A percentile compares a stretch with the other conserved stretches of the same genome.
These are phyloP conservation scores for Fagopyrum esculentum DNA, from an alignment of 148 eudicot genomes.

Conservation along the genomic window DNA sequence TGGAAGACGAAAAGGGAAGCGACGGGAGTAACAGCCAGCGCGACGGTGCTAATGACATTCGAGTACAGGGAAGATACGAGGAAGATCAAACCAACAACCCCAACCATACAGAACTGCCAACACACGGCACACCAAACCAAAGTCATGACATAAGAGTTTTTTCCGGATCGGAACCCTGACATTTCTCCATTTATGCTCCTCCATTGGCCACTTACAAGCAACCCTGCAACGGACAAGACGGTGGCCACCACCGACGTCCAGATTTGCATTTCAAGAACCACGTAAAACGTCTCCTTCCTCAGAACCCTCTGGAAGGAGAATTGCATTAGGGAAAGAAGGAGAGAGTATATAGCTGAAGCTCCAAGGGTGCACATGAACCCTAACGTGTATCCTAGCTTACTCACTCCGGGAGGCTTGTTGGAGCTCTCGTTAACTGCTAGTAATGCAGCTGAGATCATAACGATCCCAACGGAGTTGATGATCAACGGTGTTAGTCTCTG, in stretches of 20 bases:
- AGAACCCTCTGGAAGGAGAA: constrained; percentile 27
- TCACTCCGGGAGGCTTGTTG: constrained; percentile 12
- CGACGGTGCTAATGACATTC: constrained; percentile 29
- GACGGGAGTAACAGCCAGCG: constrained; percentile 24
- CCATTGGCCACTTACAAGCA: constrained; percentile 39
- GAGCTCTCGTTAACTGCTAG: constrained; percentile 20
- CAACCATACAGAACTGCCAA: constrained; percentile 34
- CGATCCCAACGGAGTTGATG: constrained; percentile 27
- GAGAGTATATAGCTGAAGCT: constrained; percentile 30
- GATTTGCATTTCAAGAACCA: constrained; percentile 29
- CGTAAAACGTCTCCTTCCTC: constrained; percentile 23
- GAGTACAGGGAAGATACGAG: constrained; percentile 40
- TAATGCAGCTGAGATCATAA: constrained; percentile 28
- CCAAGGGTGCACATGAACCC: constrained; percentile 27
- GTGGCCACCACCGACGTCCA: constrained; percentile 28
- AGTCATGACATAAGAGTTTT: constrained; percentile 30
- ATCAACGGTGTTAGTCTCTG: constrained; percentile 33
- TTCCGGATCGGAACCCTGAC: constrained; percentile 22
- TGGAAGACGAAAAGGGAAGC: constrained; percentile 31
- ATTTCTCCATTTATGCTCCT: constrained; percentile 19
- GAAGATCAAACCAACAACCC: constrained; percentile 36
- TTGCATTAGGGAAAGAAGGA: constrained; percentile 32
- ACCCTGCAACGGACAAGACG: constrained; percentile 18
- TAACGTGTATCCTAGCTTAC: constrained; percentile 15
- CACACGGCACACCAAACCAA: constrained; percentile 27